A percentile compares a stretch with the other conserved stretches of the same genome.
phyloP scores from a whole-genome alignment of 2,329 filamentous ascomycete species.

The Neofusicoccum sp. region DNA sequence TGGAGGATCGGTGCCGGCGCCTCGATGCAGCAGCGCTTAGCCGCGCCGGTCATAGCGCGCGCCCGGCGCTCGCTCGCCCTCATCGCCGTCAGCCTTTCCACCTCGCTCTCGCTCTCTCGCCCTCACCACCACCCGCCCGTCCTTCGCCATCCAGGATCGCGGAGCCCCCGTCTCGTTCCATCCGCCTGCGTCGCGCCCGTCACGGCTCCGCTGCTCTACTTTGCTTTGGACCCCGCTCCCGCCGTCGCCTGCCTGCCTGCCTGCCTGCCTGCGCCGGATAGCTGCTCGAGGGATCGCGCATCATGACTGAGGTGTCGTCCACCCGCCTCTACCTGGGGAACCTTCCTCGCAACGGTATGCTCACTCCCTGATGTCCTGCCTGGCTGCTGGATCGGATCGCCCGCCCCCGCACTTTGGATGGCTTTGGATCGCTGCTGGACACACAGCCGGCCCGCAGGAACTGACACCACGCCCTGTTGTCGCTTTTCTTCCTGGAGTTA shows the following conservation, averaged over 20 bases:
- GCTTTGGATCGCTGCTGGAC: slow-evolving; percentile 19
- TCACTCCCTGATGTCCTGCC: slow-evolving; percentile 22
- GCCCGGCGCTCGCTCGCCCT: background rate
- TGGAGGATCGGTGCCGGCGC: slow-evolving; percentile 7
- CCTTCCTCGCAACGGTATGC: slow-evolving; percentile 90
- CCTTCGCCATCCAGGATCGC: slow-evolving; percentile 17
- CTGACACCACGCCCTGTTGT: slow-evolving; percentile 11
- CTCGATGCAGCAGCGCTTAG: background rate
- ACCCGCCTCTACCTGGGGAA: slow-evolving; percentile 97
- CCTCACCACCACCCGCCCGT: background rate
- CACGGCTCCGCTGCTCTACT: slow-evolving; percentile 7
- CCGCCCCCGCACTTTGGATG: slow-evolving; percentile 19
- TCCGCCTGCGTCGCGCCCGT: background rate
- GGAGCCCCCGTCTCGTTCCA: slow-evolving; percentile 13
- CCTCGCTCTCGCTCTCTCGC: background rate
- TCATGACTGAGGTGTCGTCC: slow-evolving; percentile 84
- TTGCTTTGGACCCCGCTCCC: slow-evolving; percentile 15
- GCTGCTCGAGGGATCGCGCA: slow-evolving; percentile 28
- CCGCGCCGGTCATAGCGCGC: background rate
- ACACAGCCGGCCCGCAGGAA: slow-evolving; percentile 11
- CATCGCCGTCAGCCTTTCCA: slow-evolving; percentile 10
- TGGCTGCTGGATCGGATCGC: slow-evolving; percentile 12
- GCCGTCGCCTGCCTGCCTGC: background rate
- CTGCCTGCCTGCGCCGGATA: slow-evolving; percentile 13
- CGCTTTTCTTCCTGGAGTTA: slow-evolving; percentile 19